A percentile compares a stretch with the other conserved stretches of the same genome.
Evolutionary conservation across 768 basidiomycete genomes (phyloP).

Genomic region (Mycena latifolia): DNA sequence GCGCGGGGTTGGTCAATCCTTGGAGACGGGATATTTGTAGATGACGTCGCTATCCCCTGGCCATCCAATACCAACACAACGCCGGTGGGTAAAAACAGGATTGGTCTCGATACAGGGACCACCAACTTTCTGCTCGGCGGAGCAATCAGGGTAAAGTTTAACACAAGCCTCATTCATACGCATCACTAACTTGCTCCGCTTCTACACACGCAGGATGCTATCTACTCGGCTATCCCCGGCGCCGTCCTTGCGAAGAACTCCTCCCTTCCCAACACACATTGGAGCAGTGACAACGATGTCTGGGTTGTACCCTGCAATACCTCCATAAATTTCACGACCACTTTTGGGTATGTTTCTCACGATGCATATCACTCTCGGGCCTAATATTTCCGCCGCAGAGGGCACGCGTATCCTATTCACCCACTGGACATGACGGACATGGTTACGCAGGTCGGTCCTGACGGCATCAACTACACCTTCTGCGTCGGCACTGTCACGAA

Average conservation of each 20-base stretch:
- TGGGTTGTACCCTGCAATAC: slow-evolving; percentile 30
- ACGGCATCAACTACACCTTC: slow-evolving; percentile 20
- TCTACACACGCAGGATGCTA: not conserved
- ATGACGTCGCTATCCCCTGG: slow-evolving; percentile 10
- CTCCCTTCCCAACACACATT: not conserved
- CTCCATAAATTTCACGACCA: slow-evolving; percentile 3
- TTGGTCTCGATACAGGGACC: slow-evolving; percentile 23
- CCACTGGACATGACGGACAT: slow-evolving; percentile 30
- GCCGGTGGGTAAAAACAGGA: not conserved
- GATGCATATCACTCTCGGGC: too few species aligned
- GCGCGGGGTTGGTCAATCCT: slow-evolving; percentile 14
- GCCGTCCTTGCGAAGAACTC: slow-evolving; percentile 26
- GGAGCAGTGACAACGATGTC: slow-evolving; percentile 10
- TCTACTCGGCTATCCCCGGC: slow-evolving; percentile 28
- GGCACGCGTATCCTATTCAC: slow-evolving; percentile 21
- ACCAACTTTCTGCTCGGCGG: slow-evolving; percentile 12
- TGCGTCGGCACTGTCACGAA: slow-evolving; percentile 4
- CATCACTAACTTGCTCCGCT: too few species aligned
- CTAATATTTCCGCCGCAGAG: slow-evolving; percentile 5
- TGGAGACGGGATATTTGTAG: not conserved
- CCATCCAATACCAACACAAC: not conserved
- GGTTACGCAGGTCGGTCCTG: not conserved
- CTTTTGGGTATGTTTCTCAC: too few species aligned
- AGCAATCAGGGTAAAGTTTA: not conserved
- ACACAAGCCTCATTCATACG: too few species aligned